These are phyloP conservation scores for Tricholoma matsutake DNA, from an alignment of 768 basidiomycete genomes.

Conservation along the genomic window DNA sequence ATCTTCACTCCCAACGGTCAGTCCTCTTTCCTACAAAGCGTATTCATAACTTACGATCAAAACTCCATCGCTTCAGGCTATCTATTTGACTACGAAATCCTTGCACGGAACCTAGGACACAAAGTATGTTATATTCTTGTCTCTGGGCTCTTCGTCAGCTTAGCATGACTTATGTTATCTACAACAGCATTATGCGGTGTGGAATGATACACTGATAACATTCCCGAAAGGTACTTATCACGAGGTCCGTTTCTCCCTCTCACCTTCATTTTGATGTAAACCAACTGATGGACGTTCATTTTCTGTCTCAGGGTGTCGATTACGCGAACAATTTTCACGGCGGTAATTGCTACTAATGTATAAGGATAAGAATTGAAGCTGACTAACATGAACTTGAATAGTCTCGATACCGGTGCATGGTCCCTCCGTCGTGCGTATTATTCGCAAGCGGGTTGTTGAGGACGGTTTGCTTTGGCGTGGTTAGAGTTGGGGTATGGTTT, in stretches of 20 bases:
- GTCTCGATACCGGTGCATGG: slow-evolving; percentile 13
- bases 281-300: not conserved
- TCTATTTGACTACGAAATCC: slow-evolving; percentile 39
- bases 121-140: slow-evolving; percentile 19
- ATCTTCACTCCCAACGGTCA: slow-evolving; percentile 60
- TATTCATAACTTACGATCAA: not conserved
- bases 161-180: slow-evolving; percentile 12
- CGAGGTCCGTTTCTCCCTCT: slow-evolving; percentile 14
- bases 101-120: slow-evolving; percentile 43
- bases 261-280: not conserved
- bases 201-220: slow-evolving; percentile 59
- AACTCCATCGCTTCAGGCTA: slow-evolving; percentile 26
- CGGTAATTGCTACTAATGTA: not conserved
- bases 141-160: not conserved
- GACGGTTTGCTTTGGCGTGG: not conserved
- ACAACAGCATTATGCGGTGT: slow-evolving; percentile 55
- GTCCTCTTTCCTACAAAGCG: not conserved
- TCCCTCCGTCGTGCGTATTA: slow-evolving; percentile 6
- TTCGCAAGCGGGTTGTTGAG: slow-evolving; percentile 10
- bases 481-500: too few species aligned
- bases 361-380: not conserved
- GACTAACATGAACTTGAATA: not conserved
- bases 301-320: slow-evolving; percentile 7
- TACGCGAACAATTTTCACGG: slow-evolving; percentile 12
- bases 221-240: slow-evolving; percentile 29